Base-by-base conservation (phyloP, 2,329 filamentous ascomycete species). In the Dryadomyces quercivorus region DNA sequence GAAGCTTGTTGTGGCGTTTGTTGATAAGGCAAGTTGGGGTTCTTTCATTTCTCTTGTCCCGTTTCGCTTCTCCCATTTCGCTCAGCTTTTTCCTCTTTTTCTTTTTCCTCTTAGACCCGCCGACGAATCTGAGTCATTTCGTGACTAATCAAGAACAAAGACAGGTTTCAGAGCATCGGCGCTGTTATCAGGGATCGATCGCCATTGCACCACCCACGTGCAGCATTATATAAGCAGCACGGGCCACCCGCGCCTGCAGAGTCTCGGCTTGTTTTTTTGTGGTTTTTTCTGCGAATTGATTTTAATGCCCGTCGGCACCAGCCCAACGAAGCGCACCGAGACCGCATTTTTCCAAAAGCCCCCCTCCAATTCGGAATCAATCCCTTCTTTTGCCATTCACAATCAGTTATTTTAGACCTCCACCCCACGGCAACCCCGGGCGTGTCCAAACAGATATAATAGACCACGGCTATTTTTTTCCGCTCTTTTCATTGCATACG, bases 191-290 rank as follows among this genome's bases (percentile, higher is more conserved):
- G 3, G 31, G 22, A 38, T 48, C 31, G 44, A 36, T 46, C 22
- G 52, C 52, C 51, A 53, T 48, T 40, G 51, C 51, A 26, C 44
- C 5, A 36, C 52, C 52, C 52, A 54, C 52, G 52, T 54, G 52
- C 26, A 7, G 12, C 20, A 34, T 50, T 44, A 54, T 31, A 26
- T 53, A 53, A 45, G 13, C n/a, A 21, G 43, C 51, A 38, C 20
- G 50, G 50, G 16, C 49, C 49, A 50, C 20, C 16, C 31, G 31
- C 16, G 1, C 8, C 13, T 12, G 8, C 49, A 50, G 15, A 36
- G n/a, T 18, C 26, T 4, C 5, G 26, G 12, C 15, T 49, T 26
- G 36, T 45, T 52, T 44, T 50, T 50, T 7, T 20, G 3, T 10
- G 26, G n/a, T 36, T 52, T 52, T 45, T 45, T 45, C 20, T 45